Base-by-base conservation (phyloP, 192 early-diverging fungal genomes). In the Coemansia sp. region DNA sequence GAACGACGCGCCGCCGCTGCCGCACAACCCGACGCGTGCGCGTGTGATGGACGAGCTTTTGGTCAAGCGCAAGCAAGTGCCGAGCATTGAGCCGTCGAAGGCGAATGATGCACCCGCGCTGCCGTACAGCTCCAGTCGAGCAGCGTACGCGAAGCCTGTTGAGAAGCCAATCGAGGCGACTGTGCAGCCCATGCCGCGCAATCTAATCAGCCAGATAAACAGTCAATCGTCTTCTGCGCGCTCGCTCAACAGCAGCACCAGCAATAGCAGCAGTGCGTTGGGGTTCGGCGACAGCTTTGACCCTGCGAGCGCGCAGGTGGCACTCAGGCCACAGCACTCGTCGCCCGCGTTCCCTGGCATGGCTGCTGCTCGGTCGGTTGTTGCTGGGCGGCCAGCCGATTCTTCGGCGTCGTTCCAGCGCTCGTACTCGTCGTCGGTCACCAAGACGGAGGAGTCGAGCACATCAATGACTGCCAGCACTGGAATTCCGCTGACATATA, bases 281-380 rank as follows among this genome's bases (percentile, higher is more conserved):
- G 62, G 62, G 4, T 75, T 75, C 25, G 57, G 68, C 40, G 67
- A 75, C 44, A 75, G 52, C 52, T 75, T 75, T 51, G 62, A 64
- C 28, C 72, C 72, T 3, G 31, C 48, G 19, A 24, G 18, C 22
- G 14, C 19, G 2, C 46, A 48, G 46, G 12, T 48, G 46, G 9
- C 46, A 9, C 46, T 48, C 9, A 19, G 10, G 33, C 47, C 48
- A 29, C 53, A 64, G 31, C 25, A 62, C 14, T 48, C 51, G 52
- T 32, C 12, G 24, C 46, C 24, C 5, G 32, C 33, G 29, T 40
- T 48, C 23, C 62, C 30, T 6, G 16, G 11, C 23, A 30, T 2
- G 35, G 8, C 42, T 29, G 56, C 56, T 29, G 14, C 56, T 24
- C 42, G 44, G 23, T 58, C 56, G 1, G 44, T 40, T 3, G 14